Evolutionary conservation across 305 asterid species (phyloP).

Genomic region (Fraxinus greggii): DNA sequence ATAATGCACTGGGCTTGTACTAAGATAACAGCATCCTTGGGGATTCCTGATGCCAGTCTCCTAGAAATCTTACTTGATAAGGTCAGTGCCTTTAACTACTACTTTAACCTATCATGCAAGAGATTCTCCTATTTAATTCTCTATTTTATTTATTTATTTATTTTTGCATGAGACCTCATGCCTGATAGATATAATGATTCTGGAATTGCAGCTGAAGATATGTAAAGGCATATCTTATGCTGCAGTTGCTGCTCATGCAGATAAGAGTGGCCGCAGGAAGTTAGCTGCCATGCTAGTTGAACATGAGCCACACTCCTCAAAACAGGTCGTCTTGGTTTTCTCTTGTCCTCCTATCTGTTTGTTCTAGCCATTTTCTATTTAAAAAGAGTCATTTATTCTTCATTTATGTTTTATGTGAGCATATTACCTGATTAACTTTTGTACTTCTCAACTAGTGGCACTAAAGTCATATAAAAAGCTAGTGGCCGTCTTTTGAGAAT

Average conservation of each 20-base stretch:
- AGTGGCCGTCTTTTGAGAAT: constrained; percentile 3
- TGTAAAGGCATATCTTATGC: constrained; percentile 99
- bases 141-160: neutral
- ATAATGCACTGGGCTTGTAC: constrained; percentile 95
- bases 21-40: constrained; percentile 67
- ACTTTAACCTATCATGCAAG: neutral
- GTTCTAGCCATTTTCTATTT: neutral
- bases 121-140: neutral
- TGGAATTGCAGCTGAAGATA: constrained; percentile 71
- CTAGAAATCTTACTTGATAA: constrained; percentile 76
- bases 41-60: constrained; percentile 75
- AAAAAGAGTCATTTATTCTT: neutral
- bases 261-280: constrained; percentile 88
- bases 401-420: constrained; percentile 5
- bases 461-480: constrained; percentile 1
- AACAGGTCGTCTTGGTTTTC: constrained; percentile 68
- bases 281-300: constrained; percentile 96
- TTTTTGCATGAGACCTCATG: constrained; percentile 10
- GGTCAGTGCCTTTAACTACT: constrained; percentile 40
- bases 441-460: neutral
- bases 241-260: constrained; percentile 95
- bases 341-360: neutral
- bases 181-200: constrained; percentile 31
- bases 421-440: constrained; percentile 6
- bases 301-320: constrained; percentile 84